A percentile compares a stretch with the other conserved stretches of the same genome.
phyloP scores from a whole-genome alignment of 2,329 filamentous ascomycete species.

The Trichoderma brevicompactum region DNA sequence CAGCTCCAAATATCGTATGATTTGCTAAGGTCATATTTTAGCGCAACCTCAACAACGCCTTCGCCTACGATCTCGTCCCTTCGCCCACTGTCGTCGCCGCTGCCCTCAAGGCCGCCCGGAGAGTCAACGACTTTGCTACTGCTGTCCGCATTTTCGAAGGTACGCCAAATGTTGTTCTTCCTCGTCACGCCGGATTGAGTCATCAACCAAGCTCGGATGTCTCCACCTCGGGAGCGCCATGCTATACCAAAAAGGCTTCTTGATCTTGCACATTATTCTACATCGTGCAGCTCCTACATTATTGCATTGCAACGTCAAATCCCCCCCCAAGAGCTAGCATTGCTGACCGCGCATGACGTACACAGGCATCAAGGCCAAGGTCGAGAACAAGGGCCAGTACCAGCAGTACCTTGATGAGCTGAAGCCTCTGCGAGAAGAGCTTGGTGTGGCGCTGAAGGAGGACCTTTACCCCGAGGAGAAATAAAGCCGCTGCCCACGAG shows the following conservation, averaged over 20 bases:
- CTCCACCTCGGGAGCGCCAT: constrained; percentile 1
- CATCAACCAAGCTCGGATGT: neutral
- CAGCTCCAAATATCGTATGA: constrained; percentile 31
- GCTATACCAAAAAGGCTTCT: neutral
- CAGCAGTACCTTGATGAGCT: constrained; percentile 94
- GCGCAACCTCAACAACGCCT: constrained; percentile 98
- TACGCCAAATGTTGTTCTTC: constrained; percentile 51
- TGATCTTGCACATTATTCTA: neutral
- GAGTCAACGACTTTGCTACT: constrained; percentile 98
- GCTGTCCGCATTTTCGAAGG: constrained; percentile 98
- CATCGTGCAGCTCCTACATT: no score
- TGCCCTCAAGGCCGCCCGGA: constrained; percentile 88
- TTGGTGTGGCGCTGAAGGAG: constrained; percentile 90
- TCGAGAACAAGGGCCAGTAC: constrained; percentile 98
- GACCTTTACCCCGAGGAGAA: constrained; percentile 78
- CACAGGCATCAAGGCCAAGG: constrained; percentile 95
- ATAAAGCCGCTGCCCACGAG: constrained; percentile 37
- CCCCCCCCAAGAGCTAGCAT: neutral
- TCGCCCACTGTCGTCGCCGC: constrained; percentile 88
- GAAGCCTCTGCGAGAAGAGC: constrained; percentile 88
- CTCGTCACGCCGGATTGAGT: constrained; percentile 15
- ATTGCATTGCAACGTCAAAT: neutral
- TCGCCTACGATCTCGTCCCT: constrained; percentile 99
- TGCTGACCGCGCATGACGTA: constrained; percentile 19
- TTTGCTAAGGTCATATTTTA: constrained; percentile 41